A percentile compares a stretch with the other conserved stretches of the same genome.
Conservation (phyloP, 1,139 yeast genomes). For the Suhomyces bokatorum region DNA sequence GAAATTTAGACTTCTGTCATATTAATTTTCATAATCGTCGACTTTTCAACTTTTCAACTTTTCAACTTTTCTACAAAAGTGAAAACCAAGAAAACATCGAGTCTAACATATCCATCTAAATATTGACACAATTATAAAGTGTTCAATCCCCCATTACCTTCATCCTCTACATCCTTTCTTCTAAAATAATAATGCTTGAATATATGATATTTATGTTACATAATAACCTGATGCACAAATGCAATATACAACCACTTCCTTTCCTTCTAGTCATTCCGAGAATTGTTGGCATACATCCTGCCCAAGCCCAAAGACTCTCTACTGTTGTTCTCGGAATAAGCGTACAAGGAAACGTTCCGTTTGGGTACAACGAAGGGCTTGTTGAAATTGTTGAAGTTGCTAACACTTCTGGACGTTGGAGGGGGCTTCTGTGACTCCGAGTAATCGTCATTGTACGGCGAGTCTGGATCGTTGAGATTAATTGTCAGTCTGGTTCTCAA, state of each 20-base stretch:
- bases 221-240: no score
- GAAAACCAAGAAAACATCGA: no score
- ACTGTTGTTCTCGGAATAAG: constrained; percentile 27
- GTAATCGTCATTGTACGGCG: constrained; percentile 4
- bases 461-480: constrained; percentile 29
- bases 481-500: constrained; percentile 45
- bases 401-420: constrained; percentile 14
- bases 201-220: no score
- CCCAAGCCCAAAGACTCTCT: constrained; percentile 28
- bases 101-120: no score
- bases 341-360: constrained; percentile 20
- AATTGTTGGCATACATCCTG: constrained; percentile 15
- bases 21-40: no score
- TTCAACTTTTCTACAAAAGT: no score
- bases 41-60: no score
- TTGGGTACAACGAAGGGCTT: constrained; percentile 41
- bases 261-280: background rate
- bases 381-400: constrained; percentile 29
- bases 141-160: no score
- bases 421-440: background rate
- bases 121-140: no score
- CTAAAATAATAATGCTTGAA: no score
- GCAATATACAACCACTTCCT: background rate
- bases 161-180: no score
- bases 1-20: no score